Conservation (phyloP, 148 eudicot species). For the Silene uniflora region DNA sequence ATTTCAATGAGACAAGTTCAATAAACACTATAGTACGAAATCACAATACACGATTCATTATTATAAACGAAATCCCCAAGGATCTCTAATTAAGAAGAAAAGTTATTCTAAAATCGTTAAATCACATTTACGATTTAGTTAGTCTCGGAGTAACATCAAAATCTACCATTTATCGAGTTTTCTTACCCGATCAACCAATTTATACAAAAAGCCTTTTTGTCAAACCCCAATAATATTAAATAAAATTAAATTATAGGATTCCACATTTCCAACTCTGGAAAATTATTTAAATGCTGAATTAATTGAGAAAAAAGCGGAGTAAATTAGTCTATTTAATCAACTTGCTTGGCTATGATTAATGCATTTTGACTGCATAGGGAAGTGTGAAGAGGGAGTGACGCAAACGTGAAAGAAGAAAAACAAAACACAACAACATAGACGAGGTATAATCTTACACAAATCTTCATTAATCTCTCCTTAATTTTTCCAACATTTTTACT, state of each 20-base stretch:
- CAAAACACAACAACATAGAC: slow-evolving; percentile 5
- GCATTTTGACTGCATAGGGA: slow-evolving; percentile 48
- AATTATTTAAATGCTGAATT: not conserved
- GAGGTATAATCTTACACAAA: slow-evolving; percentile 7
- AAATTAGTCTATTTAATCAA: slow-evolving; percentile 10
- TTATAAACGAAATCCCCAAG: too few species aligned
- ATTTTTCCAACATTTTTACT: not conserved
- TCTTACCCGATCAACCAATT: too few species aligned
- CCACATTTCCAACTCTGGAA: not conserved
- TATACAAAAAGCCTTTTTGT: too few species aligned
- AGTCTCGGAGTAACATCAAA: too few species aligned
- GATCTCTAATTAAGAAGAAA: too few species aligned
- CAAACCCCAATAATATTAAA: not conserved
- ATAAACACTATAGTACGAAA: too few species aligned
- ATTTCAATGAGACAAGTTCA: too few species aligned
- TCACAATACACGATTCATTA: too few species aligned
- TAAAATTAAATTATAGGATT: not conserved
- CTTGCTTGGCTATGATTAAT: slow-evolving; percentile 24
- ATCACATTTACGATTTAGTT: too few species aligned
- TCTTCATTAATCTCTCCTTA: too few species aligned
- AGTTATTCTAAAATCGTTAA: too few species aligned
- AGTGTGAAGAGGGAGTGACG: slow-evolving; percentile 17
- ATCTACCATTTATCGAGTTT: too few species aligned
- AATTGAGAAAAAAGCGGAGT: not conserved
- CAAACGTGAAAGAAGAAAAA: slow-evolving; percentile 7